Evolutionary conservation across 768 basidiomycete species (phyloP).

Genomic region (Glaciozyma antarctica): DNA sequence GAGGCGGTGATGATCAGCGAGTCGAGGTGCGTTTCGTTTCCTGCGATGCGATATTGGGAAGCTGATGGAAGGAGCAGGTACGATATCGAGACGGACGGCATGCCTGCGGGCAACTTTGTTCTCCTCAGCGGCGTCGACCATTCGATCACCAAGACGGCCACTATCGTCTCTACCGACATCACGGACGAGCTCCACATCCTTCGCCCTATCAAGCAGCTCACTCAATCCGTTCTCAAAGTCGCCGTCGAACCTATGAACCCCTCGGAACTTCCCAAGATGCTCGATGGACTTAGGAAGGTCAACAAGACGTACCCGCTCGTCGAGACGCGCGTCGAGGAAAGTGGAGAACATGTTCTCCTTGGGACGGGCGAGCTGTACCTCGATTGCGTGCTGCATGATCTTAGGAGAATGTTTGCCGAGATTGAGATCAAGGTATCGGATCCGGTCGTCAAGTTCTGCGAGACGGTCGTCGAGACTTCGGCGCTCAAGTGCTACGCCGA

Average conservation of each 20-base stretch:
- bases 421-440: slow-evolving; percentile 99
- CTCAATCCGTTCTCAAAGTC: slow-evolving; percentile 91
- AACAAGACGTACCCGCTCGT: slow-evolving; percentile 96
- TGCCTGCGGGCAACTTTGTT: slow-evolving; percentile 84
- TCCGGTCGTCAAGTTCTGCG: slow-evolving; percentile 95
- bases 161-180: slow-evolving; percentile 57
- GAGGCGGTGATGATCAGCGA: slow-evolving; percentile 87
- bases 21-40: slow-evolving; percentile 56
- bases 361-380: slow-evolving; percentile 96
- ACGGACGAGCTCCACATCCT: slow-evolving; percentile 89
- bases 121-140: slow-evolving; percentile 86
- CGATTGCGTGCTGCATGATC: slow-evolving; percentile 93
- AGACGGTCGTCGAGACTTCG: slow-evolving; percentile 94
- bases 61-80: slow-evolving; percentile 50
- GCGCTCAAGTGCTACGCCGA: slow-evolving; percentile 98
- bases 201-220: slow-evolving; percentile 91
- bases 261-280: slow-evolving; percentile 96
- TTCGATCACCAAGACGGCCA: slow-evolving; percentile 91
- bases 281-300: slow-evolving; percentile 88
- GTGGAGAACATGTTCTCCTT: slow-evolving; percentile 91
- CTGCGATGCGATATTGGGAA: neutral
- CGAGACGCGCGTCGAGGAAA: slow-evolving; percentile 93
- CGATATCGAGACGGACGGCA: slow-evolving; percentile 77
- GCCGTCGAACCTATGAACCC: slow-evolving; percentile 97
- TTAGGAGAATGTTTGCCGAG: slow-evolving; percentile 83